Evolutionary conservation across 1,284 basidiomycete species (phyloP).

Genomic region (Erythrobasidium hasegawianum): DNA sequence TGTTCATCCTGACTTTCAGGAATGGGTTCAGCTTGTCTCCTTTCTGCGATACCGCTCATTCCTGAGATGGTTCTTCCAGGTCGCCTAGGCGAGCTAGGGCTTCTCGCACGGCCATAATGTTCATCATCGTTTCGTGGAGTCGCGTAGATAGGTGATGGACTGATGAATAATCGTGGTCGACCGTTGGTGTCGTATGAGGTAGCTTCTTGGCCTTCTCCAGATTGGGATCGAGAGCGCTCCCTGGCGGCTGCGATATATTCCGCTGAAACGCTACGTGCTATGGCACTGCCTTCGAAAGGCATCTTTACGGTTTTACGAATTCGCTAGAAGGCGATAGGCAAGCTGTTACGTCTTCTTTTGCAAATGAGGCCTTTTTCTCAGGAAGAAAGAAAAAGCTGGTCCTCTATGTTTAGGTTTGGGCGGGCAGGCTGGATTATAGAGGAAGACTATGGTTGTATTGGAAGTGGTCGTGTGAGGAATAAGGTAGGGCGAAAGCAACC

Average conservation of each 20-base stretch:
- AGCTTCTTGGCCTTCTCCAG: neutral
- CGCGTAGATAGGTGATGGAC: conserved; percentile 5
- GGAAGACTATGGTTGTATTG: no score
- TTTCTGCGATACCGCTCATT: neutral
- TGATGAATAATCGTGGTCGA: conserved; percentile 20
- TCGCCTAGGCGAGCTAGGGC: conserved; percentile 7
- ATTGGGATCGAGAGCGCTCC: conserved; percentile 4
- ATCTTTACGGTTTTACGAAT: neutral
- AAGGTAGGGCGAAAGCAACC: no score
- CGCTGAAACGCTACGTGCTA: conserved; percentile 19
- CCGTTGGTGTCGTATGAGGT: conserved; percentile 1
- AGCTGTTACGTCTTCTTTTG: no score
- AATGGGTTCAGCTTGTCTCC: neutral
- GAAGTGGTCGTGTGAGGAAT: no score
- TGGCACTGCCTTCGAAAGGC: conserved; percentile 24
- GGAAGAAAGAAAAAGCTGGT: no score
- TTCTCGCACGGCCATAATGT: conserved; percentile 8
- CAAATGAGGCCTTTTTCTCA: no score
- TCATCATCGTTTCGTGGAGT: conserved; percentile 11
- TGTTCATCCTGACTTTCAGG: neutral
- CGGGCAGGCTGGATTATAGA: no score
- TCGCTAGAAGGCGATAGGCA: no score
- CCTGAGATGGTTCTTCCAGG: conserved; percentile 3
- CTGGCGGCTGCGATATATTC: conserved; percentile 29
- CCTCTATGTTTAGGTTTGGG: no score